These are phyloP conservation scores for Filobasidium uniguttulatum DNA, from an alignment of 1,284 basidiomycete species.

Conservation along the genomic window DNA sequence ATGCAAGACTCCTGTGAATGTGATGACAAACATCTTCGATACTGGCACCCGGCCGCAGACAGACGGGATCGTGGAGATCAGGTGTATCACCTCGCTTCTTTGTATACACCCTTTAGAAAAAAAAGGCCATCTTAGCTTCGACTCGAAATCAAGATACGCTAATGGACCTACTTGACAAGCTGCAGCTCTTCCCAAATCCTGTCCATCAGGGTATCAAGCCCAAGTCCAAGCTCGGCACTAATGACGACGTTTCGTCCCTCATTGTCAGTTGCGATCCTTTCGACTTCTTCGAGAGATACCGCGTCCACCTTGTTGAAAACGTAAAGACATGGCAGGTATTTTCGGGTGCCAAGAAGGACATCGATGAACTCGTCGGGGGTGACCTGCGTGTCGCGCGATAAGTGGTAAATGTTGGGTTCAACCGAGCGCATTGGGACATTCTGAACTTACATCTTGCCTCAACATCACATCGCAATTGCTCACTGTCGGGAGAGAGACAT, in stretches of 20 bases:
- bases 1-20: slow-evolving; percentile 74
- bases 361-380: slow-evolving; percentile 96
- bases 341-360: slow-evolving; percentile 82
- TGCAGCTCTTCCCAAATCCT: slow-evolving; percentile 77
- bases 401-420: slow-evolving; percentile 8
- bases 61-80: slow-evolving; percentile 84
- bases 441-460: slow-evolving; percentile 78
- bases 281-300: slow-evolving; percentile 76
- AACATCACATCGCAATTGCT: slow-evolving; percentile 97
- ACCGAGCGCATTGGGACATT: neutral
- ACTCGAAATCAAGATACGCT: no score
- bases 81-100: slow-evolving; percentile 91
- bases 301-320: slow-evolving; percentile 91
- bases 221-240: slow-evolving; percentile 82
- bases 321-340: slow-evolving; percentile 84
- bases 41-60: slow-evolving; percentile 77
- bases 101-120: slow-evolving; percentile 54
- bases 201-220: slow-evolving; percentile 74
- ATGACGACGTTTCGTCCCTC: slow-evolving; percentile 67
- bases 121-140: neutral
- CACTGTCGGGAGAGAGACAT: slow-evolving; percentile 44
- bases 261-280: slow-evolving; percentile 75
- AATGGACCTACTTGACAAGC: slow-evolving; percentile 53
- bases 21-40: slow-evolving; percentile 90
- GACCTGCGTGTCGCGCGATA: slow-evolving; percentile 52